Percentiles rank a stretch among this genome's conserved stretches.
Evolutionary conservation across 164 flowering plant genomes (phyloP).

Genomic region (Piper betle): DNA sequence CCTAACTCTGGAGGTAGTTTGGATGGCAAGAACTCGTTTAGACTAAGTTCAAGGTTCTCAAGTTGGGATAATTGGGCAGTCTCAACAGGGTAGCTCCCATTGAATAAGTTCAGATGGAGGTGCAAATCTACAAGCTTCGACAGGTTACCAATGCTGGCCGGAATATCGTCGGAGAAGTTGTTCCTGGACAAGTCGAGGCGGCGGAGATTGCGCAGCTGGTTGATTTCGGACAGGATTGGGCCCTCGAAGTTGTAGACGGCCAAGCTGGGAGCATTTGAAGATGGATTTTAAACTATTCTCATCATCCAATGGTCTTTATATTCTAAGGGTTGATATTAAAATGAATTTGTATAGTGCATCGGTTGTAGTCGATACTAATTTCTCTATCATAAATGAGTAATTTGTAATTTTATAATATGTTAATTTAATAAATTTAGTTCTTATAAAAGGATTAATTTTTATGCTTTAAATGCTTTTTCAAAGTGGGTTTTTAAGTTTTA

Average conservation of each 20-base stretch:
- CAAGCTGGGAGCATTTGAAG: conserved; percentile 43
- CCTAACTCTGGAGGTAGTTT: conserved; percentile 36
- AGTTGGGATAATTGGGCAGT: conserved; percentile 50
- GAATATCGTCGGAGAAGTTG: conserved; percentile 66
- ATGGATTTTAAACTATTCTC: too few relatives aligned
- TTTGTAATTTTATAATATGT: too few relatives aligned
- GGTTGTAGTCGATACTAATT: too few relatives aligned
- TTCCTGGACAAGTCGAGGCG: conserved; percentile 35
- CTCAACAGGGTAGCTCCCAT: conserved; percentile 46
- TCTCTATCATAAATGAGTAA: too few relatives aligned
- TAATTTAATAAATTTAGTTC: too few relatives aligned
- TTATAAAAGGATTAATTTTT: too few relatives aligned
- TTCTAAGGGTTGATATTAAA: too few relatives aligned
- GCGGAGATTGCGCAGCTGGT: conserved; percentile 23
- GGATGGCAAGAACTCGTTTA: conserved; percentile 17
- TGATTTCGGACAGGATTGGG: conserved; percentile 39
- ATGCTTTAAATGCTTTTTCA: too few relatives aligned
- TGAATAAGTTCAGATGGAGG: conserved; percentile 29
- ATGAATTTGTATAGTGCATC: too few relatives aligned
- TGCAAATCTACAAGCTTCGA: conserved; percentile 16
- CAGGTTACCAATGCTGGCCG: conserved; percentile 33
- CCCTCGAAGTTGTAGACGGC: conserved; percentile 42
- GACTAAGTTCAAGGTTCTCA: conserved; percentile 15
- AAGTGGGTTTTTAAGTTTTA: too few relatives aligned
- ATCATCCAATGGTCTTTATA: too few relatives aligned